Percentiles rank a stretch among this genome's conserved stretches.
These are phyloP conservation scores for Cordyceps farinosa DNA, from an alignment of 2,329 filamentous ascomycete genomes.

Conservation along the genomic window DNA sequence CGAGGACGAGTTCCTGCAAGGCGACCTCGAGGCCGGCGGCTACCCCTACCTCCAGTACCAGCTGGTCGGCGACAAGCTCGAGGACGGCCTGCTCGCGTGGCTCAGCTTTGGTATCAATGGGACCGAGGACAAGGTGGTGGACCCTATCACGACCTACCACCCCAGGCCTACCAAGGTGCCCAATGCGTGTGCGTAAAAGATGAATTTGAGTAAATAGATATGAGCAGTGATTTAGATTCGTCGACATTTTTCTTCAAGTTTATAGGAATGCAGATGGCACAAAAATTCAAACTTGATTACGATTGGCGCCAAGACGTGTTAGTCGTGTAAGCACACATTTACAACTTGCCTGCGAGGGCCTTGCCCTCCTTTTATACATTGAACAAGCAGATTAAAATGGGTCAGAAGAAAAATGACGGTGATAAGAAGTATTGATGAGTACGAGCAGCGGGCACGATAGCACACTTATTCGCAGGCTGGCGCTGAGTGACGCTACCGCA, in stretches of 20 bases:
- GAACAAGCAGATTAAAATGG: too few relatives aligned
- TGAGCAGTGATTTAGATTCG: not conserved
- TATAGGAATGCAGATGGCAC: not conserved
- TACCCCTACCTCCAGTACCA: constrained; percentile 58
- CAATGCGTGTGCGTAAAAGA: not conserved
- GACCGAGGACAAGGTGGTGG: constrained; percentile 1
- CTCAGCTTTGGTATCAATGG: constrained; percentile 48
- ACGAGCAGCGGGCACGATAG: too few relatives aligned
- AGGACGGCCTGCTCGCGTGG: constrained; percentile 53
- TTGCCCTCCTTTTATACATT: too few relatives aligned
- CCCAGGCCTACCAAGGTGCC: not conserved
- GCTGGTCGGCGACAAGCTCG: constrained; percentile 48
- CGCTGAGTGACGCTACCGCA: too few relatives aligned
- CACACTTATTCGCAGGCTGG: too few relatives aligned
- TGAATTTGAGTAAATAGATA: not conserved
- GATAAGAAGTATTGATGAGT: too few relatives aligned
- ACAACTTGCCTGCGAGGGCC: too few relatives aligned
- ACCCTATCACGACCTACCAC: constrained; percentile 15
- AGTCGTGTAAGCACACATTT: too few relatives aligned
- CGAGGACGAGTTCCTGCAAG: constrained; percentile 46
- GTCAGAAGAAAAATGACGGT: too few relatives aligned
- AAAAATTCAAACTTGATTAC: not conserved
- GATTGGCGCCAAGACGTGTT: too few relatives aligned
- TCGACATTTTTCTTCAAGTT: not conserved
- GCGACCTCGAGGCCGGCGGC: constrained; percentile 46